phyloP scores from a whole-genome alignment of 306 rosid species.

The Cucumis hystrix region DNA sequence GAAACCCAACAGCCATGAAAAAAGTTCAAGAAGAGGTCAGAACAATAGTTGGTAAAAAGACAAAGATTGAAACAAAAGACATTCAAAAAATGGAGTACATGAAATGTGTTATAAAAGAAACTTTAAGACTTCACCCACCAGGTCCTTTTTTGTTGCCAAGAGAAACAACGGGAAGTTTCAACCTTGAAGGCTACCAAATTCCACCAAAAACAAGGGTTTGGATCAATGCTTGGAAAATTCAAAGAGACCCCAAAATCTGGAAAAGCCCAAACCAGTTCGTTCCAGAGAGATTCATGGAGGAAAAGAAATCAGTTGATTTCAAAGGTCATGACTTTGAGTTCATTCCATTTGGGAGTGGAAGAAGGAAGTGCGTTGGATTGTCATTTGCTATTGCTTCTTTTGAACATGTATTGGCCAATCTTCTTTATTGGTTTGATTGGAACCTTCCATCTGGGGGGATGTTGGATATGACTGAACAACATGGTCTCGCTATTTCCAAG shows the following conservation, averaged over 20 bases:
- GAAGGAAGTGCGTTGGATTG: background rate
- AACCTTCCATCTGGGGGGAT: background rate
- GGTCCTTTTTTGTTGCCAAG: background rate
- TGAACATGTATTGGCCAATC: background rate
- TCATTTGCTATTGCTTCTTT: background rate
- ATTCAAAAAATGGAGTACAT: background rate
- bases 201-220: background rate
- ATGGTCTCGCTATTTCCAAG: background rate
- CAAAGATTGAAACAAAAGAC: background rate
- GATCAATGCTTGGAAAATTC: background rate
- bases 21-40: background rate
- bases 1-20: background rate
- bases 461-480: background rate
- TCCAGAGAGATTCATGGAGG: background rate
- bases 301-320: background rate
- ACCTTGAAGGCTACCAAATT: background rate
- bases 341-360: background rate
- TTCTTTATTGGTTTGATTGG: background rate
- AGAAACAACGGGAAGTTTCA: background rate
- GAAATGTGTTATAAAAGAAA: background rate
- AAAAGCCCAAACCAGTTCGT: background rate
- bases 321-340: background rate
- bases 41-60: background rate
- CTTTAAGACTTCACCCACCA: background rate
- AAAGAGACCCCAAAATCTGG: background rate